Evolutionary conservation across 2,329 filamentous ascomycete genomes (phyloP).

Genomic region (Zymoseptoria pseudotritici): DNA sequence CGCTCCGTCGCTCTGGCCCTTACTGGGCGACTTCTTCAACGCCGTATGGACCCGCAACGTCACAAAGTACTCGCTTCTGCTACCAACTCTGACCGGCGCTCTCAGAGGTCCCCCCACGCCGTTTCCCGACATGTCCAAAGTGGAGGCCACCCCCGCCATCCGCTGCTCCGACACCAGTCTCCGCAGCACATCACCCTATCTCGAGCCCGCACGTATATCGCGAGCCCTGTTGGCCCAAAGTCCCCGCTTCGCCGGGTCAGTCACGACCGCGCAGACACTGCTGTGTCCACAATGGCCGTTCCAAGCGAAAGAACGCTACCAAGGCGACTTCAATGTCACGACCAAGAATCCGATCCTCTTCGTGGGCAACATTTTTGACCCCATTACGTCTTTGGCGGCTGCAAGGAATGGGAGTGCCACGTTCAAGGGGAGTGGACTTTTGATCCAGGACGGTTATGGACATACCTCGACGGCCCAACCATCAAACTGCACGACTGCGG

Average conservation of each 20-base stretch:
- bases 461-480: conserved; percentile 21
- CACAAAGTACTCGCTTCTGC: neutral
- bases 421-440: conserved; percentile 34
- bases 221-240: neutral
- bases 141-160: neutral
- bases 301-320: conserved; percentile 32
- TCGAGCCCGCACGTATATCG: neutral
- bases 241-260: neutral
- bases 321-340: conserved; percentile 28
- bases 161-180: neutral
- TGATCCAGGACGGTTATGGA: conserved; percentile 30
- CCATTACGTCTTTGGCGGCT: conserved; percentile 34
- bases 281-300: conserved; percentile 35
- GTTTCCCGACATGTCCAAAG: neutral
- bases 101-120: neutral
- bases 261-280: conserved; percentile 5
- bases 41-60: neutral
- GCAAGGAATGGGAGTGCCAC: conserved; percentile 32
- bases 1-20: neutral
- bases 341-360: conserved; percentile 33
- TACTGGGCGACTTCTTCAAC: neutral
- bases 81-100: neutral
- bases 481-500: conserved; percentile 28
- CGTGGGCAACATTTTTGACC: conserved; percentile 35
- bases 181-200: neutral